Percentiles rank a stretch among this genome's conserved stretches.
Conservation (phyloP, 495 filamentous ascomycete species). For the Talaromyces adpressus region DNA sequence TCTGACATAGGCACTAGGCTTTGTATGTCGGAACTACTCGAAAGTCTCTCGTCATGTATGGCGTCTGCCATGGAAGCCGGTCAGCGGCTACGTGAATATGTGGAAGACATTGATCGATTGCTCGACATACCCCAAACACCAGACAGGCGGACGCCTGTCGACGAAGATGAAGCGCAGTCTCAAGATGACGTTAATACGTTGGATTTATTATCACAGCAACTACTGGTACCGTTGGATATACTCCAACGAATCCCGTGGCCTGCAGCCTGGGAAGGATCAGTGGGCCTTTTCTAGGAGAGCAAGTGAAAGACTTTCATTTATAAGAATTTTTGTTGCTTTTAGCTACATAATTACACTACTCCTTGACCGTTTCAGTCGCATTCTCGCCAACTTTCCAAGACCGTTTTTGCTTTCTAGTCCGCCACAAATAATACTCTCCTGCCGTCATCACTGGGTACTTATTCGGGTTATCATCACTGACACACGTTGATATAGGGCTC, state of each 20-base stretch:
- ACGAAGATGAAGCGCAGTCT: neutral
- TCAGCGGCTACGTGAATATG: neutral
- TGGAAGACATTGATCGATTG: neutral
- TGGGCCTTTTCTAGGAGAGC: neutral
- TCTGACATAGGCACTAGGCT: neutral
- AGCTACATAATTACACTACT: neutral
- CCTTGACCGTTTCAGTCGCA: constrained; percentile 14
- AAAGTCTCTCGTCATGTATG: constrained; percentile 1
- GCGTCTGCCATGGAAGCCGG: neutral
- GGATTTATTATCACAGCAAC: neutral
- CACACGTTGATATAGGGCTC: constrained; percentile 18
- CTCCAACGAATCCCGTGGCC: neutral
- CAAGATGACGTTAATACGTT: neutral
- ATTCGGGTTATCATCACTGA: constrained; percentile 6
- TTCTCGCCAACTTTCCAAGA: constrained; percentile 19
- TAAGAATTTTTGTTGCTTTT: neutral
- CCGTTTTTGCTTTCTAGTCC: neutral
- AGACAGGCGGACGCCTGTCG: neutral
- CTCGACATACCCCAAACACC: neutral
- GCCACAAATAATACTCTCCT: constrained; percentile 7
- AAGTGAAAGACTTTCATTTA: neutral
- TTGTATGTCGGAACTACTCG: neutral
- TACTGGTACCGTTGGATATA: neutral
- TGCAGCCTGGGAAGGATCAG: neutral
- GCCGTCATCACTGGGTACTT: constrained; percentile 22